A percentile compares a stretch with the other conserved stretches of the same genome.
phyloP scores from a whole-genome alignment of 371 early-diverging fungal genomes.

The Mortierella sp. region DNA sequence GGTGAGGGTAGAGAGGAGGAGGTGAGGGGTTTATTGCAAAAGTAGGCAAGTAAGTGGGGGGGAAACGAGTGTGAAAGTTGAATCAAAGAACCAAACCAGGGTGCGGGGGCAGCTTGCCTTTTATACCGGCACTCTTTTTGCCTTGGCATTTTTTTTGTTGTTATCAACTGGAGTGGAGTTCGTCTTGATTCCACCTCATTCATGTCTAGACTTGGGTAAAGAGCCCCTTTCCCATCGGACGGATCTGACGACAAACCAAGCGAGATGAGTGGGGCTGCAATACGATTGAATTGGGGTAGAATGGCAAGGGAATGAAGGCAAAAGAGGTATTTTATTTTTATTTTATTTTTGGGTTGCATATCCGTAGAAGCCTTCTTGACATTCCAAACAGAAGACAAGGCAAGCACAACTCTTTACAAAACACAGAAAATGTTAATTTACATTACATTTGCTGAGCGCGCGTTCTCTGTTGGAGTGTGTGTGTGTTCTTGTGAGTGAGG shows the following conservation, averaged over 20 bases:
- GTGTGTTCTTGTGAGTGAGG: not conserved
- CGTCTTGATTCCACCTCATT: not conserved
- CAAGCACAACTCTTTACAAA: not conserved
- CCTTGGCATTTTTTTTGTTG: not conserved
- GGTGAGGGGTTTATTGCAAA: slow-evolving; percentile 1
- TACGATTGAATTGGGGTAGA: not conserved
- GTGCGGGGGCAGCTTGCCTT: slow-evolving; percentile 13
- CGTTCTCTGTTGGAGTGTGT: no score
- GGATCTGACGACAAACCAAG: not conserved
- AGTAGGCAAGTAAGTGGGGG: slow-evolving; percentile 31
- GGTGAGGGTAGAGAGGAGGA: not conserved
- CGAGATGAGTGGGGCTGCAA: not conserved
- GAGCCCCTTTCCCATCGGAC: not conserved
- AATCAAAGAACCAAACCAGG: slow-evolving; percentile 23
- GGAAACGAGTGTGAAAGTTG: slow-evolving; percentile 32
- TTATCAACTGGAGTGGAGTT: no score
- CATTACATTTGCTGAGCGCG: no score
- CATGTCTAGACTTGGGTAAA: slow-evolving; percentile 12
- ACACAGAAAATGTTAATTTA: not conserved
- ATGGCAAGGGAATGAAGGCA: not conserved
- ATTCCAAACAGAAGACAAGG: not conserved
- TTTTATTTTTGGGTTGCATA: not conserved
- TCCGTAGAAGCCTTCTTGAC: not conserved
- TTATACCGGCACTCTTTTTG: slow-evolving; percentile 19
- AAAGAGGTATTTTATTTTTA: not conserved